Conservation (phyloP, 106 monocot species). For the Dendrobium officinale region DNA sequence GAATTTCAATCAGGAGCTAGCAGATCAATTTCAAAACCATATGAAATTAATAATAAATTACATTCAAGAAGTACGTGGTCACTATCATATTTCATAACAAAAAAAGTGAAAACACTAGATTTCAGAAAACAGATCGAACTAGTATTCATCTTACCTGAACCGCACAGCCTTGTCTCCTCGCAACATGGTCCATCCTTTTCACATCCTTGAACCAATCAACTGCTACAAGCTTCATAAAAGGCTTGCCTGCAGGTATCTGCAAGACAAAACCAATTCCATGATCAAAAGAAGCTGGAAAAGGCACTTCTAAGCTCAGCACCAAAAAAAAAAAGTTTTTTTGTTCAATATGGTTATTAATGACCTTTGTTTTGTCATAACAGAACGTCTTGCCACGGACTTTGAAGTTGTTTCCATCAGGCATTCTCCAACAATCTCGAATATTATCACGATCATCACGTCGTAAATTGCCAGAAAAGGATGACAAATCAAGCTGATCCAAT, state of each 20-base stretch:
- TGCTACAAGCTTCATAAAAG: slow-evolving; percentile 91
- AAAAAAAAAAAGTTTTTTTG: not conserved
- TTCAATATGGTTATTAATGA: slow-evolving; percentile 10
- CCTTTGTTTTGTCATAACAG: slow-evolving; percentile 72
- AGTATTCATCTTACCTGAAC: slow-evolving; percentile 54
- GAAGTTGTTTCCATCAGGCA: slow-evolving; percentile 76
- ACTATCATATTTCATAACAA: not conserved
- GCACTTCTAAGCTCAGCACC: too few relatives aligned
- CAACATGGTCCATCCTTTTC: slow-evolving; percentile 90
- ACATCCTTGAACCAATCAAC: slow-evolving; percentile 99
- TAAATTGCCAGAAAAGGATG: slow-evolving; percentile 68
- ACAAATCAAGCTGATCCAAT: slow-evolving; percentile 48
- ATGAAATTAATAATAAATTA: not conserved
- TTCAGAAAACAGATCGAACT: not conserved
- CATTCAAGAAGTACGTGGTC: not conserved
- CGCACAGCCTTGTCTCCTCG: slow-evolving; percentile 90
- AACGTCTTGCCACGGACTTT: slow-evolving; percentile 88
- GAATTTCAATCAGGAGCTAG: not conserved
- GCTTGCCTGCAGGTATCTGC: slow-evolving; percentile 92
- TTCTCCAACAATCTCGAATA: slow-evolving; percentile 80
- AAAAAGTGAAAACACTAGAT: not conserved
- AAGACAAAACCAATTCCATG: slow-evolving; percentile 13
- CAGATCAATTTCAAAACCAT: not conserved
- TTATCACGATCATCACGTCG: slow-evolving; percentile 66
- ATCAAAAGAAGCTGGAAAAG: slow-evolving; percentile 8